A percentile compares a stretch with the other conserved stretches of the same genome.
Evolutionary conservation across 2,329 filamentous ascomycete species (phyloP).

Genomic region (Volutella citrinella): DNA sequence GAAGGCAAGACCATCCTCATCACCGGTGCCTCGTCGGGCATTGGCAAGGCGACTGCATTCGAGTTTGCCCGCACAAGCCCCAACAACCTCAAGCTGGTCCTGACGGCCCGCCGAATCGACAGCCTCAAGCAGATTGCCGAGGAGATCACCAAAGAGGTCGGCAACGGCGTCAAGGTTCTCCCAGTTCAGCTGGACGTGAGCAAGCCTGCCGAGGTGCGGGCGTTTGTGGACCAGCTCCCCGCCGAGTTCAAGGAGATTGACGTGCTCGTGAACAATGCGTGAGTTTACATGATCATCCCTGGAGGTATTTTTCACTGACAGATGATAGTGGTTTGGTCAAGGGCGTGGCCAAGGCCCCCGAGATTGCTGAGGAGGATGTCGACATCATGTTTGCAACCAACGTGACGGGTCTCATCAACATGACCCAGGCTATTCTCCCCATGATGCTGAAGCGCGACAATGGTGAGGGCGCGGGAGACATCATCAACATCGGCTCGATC

Average conservation of each 20-base stretch:
- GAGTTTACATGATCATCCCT: too few species aligned
- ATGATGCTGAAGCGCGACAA: constrained; percentile 74
- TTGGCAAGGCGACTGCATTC: constrained; percentile 75
- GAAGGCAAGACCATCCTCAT: constrained; percentile 89
- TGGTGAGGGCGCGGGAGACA: constrained; percentile 73
- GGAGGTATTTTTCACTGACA: too few species aligned
- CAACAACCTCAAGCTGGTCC: constrained; percentile 72
- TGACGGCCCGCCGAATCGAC: constrained; percentile 83
- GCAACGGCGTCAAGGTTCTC: constrained; percentile 75
- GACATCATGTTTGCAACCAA: constrained; percentile 88
- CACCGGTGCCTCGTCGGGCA: constrained; percentile 90
- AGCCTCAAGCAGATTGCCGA: constrained; percentile 70
- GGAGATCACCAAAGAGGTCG: constrained; percentile 74
- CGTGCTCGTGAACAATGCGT: constrained; percentile 95
- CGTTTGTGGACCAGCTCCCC: constrained; percentile 70
- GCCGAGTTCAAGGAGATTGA: constrained; percentile 81
- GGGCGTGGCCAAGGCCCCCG: constrained; percentile 79
- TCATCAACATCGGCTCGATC: constrained; percentile 91
- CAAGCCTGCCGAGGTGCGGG: constrained; percentile 68
- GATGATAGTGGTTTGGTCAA: constrained; percentile 75
- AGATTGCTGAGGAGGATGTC: constrained; percentile 81
- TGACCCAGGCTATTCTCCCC: constrained; percentile 87
- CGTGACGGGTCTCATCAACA: constrained; percentile 89
- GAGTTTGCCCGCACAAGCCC: constrained; percentile 89
- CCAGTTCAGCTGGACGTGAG: constrained; percentile 84